Evolutionary conservation across 257 asterid species (phyloP).

Genomic region (Salvia hispanica): DNA sequence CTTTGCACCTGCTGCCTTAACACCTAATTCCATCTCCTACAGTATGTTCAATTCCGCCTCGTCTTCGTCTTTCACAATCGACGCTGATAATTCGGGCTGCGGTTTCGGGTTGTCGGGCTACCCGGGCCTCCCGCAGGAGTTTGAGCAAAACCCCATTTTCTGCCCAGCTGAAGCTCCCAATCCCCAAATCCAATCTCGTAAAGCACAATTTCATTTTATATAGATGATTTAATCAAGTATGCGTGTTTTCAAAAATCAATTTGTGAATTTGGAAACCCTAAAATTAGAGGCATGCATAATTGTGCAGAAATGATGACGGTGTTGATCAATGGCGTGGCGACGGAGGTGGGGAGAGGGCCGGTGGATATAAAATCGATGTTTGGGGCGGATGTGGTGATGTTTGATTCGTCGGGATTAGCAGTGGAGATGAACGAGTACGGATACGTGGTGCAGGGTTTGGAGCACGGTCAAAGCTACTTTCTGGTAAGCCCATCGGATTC

Average conservation of each 20-base stretch:
- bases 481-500: constrained; percentile 45
- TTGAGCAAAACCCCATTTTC: constrained; percentile 40
- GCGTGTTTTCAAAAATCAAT: too few species aligned
- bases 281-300: background rate
- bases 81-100: constrained; percentile 4
- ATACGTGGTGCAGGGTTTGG: constrained; percentile 52
- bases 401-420: constrained; percentile 69
- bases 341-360: constrained; percentile 58
- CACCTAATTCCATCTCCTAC: background rate
- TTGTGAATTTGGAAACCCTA: constrained; percentile 9
- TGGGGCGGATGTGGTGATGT: constrained; percentile 48
- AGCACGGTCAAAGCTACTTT: constrained; percentile 76
- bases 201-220: background rate
- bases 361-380: constrained; percentile 53
- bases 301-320: constrained; percentile 57
- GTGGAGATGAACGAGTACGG: constrained; percentile 60
- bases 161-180: constrained; percentile 32
- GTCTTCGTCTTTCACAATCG: constrained; percentile 36
- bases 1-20: constrained; percentile 6
- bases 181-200: constrained; percentile 50
- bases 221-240: too few species aligned
- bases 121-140: constrained; percentile 31
- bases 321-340: constrained; percentile 69
- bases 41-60: constrained; percentile 31
- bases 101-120: constrained; percentile 32